Base-by-base conservation (phyloP, 225 moss, liverwort and hornwort genomes). In the Bryoerythrophyllum caledonicum region DNA sequence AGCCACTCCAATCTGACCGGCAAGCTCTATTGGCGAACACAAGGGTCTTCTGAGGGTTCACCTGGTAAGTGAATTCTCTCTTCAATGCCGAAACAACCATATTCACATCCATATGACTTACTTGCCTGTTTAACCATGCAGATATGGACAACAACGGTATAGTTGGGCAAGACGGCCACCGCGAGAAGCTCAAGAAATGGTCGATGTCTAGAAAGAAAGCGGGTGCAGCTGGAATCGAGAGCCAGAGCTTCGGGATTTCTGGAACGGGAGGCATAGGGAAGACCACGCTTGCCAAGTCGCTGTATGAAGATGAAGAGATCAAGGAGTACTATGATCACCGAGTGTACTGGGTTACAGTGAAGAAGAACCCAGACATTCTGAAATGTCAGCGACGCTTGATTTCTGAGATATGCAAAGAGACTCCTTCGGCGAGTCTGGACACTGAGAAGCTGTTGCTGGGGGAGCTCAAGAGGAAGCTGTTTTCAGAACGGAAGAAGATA, bases 371-470 rank as follows among this genome's bases (percentile, higher is more conserved):
- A 4, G 60, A 77, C 21, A 84, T 84, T 21, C 1, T 80, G 12
- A 60, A 74, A 65, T 54, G 80, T 70, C 84, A 84, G 53, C 65
- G 70, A 25, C 76, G 16, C 26, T 66, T 84, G 77, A 74, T 84
- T n/a, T 73, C 80, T 11, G 44, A 80, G 52, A 43, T 80, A 2
- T 84, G 84, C 84, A 84, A 80, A 70, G 84, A 77, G 80, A 74
- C 54, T 26, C 77, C 80, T 57, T 59, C 70, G 21, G 44, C 23
- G 53, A 26, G n/a, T 9, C 68, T 79, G 5, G 68, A 78, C 58
- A 73, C 68, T 71, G 68, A 73, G 35, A 25, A 65, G 10, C 70
- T 73, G 43, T 67, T 85, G 25, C 76, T n/a, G 1, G 51, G 67
- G 1, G 76, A 82, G 60, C 75, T 85, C 2, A 38, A 40, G 63